Evolutionary conservation across 2,329 filamentous ascomycete species (phyloP).

Genomic region (Cladobotryum mycophilum): DNA sequence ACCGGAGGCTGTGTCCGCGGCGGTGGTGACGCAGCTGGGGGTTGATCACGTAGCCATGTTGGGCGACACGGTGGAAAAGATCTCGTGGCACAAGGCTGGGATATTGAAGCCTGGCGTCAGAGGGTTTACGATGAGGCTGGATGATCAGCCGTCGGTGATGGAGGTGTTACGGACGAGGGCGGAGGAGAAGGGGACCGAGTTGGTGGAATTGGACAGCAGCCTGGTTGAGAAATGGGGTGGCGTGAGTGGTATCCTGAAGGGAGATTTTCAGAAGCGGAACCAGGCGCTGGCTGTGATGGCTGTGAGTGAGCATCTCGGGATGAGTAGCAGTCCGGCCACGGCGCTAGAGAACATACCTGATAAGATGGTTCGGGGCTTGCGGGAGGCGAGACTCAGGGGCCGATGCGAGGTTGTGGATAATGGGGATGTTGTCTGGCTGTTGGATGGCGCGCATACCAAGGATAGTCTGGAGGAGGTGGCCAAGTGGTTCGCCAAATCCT

Average conservation of each 20-base stretch:
- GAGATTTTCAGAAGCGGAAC: constrained; percentile 52
- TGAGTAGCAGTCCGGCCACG: constrained; percentile 17
- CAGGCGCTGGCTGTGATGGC: constrained; percentile 51
- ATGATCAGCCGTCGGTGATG: constrained; percentile 30
- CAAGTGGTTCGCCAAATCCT: constrained; percentile 62
- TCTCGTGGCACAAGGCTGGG: constrained; percentile 87
- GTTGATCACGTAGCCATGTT: constrained; percentile 81
- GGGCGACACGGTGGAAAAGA: constrained; percentile 70
- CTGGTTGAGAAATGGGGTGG: constrained; percentile 37
- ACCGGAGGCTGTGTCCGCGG: constrained; percentile 55
- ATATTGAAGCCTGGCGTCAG: constrained; percentile 63
- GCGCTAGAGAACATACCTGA: constrained; percentile 20
- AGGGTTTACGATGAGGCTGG: constrained; percentile 27
- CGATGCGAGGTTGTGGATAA: constrained; percentile 63
- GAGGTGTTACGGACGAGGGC: constrained; percentile 55
- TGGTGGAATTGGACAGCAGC: constrained; percentile 37
- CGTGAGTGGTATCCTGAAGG: constrained; percentile 37
- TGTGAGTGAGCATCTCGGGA: constrained; percentile 50
- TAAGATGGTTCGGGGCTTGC: constrained; percentile 58
- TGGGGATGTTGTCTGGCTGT: constrained; percentile 60
- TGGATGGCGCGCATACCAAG: constrained; percentile 83
- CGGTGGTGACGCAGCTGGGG: constrained; percentile 72
- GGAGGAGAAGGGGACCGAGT: constrained; percentile 43
- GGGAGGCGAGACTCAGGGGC: constrained; percentile 62
- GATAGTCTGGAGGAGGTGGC: constrained; percentile 75